phyloP scores from a whole-genome alignment of 495 filamentous ascomycete genomes.

The Rhizodiscina lignyota region DNA sequence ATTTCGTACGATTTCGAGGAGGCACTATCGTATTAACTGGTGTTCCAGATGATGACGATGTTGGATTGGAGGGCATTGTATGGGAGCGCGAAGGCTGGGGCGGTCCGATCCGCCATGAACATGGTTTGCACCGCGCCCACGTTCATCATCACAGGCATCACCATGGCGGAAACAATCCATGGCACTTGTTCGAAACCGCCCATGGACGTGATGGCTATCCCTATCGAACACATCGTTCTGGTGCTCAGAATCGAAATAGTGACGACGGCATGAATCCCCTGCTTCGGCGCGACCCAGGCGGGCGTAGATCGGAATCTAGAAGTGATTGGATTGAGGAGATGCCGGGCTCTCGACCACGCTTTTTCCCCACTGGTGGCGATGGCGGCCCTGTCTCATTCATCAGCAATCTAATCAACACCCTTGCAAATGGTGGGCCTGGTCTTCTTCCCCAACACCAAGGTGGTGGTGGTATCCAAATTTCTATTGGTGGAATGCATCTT shows the following conservation, averaged over 20 bases:
- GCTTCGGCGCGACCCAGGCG: constrained; percentile 20
- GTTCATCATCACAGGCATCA: constrained; percentile 31
- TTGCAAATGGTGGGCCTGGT: constrained; percentile 31
- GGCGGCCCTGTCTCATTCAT: constrained; percentile 40
- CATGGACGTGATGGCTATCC: too few relatives aligned
- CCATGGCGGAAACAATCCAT: constrained; percentile 6
- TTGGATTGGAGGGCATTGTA: too few relatives aligned
- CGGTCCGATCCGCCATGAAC: too few relatives aligned
- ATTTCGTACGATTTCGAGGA: too few relatives aligned
- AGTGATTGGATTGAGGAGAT: constrained; percentile 38
- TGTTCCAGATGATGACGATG: not conserved
- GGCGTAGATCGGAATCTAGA: constrained; percentile 10
- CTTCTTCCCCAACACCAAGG: constrained; percentile 12
- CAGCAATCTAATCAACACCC: constrained; percentile 41
- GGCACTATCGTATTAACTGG: not conserved
- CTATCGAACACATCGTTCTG: constrained; percentile 37
- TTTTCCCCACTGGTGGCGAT: constrained; percentile 3
- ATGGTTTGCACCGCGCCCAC: constrained; percentile 26
- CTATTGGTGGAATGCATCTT: constrained; percentile 7
- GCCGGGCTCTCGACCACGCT: too few relatives aligned
- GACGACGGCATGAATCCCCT: constrained; percentile 79
- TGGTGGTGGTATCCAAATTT: constrained; percentile 10
- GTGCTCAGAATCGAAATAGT: constrained; percentile 27
- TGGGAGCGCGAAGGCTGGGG: too few relatives aligned
- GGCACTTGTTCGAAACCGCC: too few relatives aligned